Conservation (phyloP, 805 yeast genomes). For the Cyberlindnera americana region DNA sequence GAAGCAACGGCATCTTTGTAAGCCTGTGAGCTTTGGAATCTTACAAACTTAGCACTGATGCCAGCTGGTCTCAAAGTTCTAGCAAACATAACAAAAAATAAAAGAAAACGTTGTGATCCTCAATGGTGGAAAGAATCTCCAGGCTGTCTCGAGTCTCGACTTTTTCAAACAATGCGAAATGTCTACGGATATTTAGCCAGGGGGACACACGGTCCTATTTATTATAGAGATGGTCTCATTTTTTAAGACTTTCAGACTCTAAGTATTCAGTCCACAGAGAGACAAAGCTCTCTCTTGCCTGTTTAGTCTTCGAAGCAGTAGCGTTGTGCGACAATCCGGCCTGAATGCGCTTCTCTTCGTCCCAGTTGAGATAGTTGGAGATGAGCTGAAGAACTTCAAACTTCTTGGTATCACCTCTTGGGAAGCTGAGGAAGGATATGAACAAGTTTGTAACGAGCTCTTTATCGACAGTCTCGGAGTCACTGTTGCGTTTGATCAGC, state of each 20-base stretch:
- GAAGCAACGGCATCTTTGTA: slow-evolving; percentile 31
- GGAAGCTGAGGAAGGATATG: slow-evolving; percentile 79
- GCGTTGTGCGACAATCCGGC: slow-evolving; percentile 59
- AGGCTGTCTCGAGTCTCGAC: no score
- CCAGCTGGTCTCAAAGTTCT: slow-evolving; percentile 5
- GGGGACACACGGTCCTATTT: no score
- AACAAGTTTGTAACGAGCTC: slow-evolving; percentile 85
- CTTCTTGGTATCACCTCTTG: slow-evolving; percentile 91
- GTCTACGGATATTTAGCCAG: no score
- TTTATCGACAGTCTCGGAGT: slow-evolving; percentile 76
- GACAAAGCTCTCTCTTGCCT: slow-evolving; percentile 49
- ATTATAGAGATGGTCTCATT: no score
- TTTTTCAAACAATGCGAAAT: no score
- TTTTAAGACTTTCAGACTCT: slow-evolving; percentile 56
- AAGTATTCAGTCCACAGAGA: slow-evolving; percentile 77
- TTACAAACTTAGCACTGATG: slow-evolving; percentile 8
- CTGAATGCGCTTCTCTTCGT: slow-evolving; percentile 67
- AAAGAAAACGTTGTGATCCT: no score
- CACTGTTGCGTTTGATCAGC: slow-evolving; percentile 73
- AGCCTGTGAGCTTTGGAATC: slow-evolving; percentile 33
- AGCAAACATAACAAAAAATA: slow-evolving; percentile 7
- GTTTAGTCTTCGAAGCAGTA: slow-evolving; percentile 22
- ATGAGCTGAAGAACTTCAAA: slow-evolving; percentile 87
- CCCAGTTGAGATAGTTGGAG: slow-evolving; percentile 84
- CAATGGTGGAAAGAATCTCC: no score